phyloP scores from a whole-genome alignment of 345 rosid species.

The Raphanus sativus region DNA sequence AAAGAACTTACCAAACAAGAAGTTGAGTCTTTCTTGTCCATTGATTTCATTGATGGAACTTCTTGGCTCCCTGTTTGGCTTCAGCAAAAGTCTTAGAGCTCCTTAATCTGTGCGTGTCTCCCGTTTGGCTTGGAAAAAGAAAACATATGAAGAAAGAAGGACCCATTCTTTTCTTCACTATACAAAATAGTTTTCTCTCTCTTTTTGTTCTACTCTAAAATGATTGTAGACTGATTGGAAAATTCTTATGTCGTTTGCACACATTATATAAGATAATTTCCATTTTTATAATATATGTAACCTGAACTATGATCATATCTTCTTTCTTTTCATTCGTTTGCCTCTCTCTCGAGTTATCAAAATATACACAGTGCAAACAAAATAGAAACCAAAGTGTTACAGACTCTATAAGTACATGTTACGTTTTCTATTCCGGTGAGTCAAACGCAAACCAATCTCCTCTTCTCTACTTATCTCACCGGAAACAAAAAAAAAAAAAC shows the following conservation, averaged over 20 bases:
- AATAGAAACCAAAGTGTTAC: conserved; percentile 8
- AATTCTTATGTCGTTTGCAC: conserved; percentile 26
- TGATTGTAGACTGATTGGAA: neutral
- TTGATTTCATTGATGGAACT: conserved; percentile 70
- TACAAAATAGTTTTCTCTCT: conserved; percentile 9
- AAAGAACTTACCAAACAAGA: conserved; percentile 65
- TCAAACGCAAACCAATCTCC: conserved; percentile 10
- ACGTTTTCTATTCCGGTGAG: conserved; percentile 9
- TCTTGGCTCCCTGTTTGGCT: conserved; percentile 77
- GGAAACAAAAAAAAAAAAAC: conserved; percentile 3
- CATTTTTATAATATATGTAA: conserved; percentile 13
- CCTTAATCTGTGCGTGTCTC: conserved; percentile 6
- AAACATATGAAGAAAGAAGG: conserved; percentile 17
- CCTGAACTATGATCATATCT: conserved; percentile 6
- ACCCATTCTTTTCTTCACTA: conserved; percentile 16
- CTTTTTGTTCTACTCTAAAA: neutral
- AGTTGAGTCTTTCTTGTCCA: conserved; percentile 53
- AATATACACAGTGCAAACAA: conserved; percentile 27
- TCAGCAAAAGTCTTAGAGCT: conserved; percentile 25
- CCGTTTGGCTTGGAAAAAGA: conserved; percentile 21
- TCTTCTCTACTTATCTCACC: conserved; percentile 24
- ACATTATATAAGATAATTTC: conserved; percentile 25
- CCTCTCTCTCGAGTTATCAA: conserved; percentile 28
- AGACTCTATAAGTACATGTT: conserved; percentile 22
- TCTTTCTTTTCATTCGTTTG: conserved; percentile 1